Evolutionary conservation across 768 basidiomycete species (phyloP), one percentile per base, ranked within the genome.

Genomic region (Macrolepiota fuliginosa): DNA sequence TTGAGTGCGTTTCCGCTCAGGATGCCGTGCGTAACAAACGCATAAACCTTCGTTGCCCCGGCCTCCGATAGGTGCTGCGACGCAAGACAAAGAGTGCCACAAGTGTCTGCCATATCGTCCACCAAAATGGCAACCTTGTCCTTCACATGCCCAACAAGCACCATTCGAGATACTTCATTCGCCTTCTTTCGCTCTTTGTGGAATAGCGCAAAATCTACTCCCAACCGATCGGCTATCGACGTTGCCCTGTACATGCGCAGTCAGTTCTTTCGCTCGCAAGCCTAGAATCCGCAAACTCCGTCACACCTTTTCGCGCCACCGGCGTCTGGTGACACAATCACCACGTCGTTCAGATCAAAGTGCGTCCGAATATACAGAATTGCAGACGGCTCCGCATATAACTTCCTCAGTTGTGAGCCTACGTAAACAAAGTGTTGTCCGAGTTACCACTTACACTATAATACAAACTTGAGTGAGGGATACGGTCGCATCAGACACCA

Each of bases 131-230:
- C 97, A 46, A 87, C 83, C 78, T 98, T 95, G 71, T 89, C 94
- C 71, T 85, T 87, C 64, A 96, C 95, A 69, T 94, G 88, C 1
- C 97, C 97, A 49, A 99, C 96, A 55, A 99, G 86, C 59, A 95
- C 85, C 94, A 96, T 95, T 59, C 94, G 87, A 63, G 93, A 94
- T 6, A 96, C 93, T 64, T 94, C 90, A 74, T 96, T 96, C 32
- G 93, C 93, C 77, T 93, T 95, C 80, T 96, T 95, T 63, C 96
- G 91, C 81, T 99, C 97, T 72, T 98, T 96, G 86, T 99, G 97
- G 82, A 98, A 98, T 58, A 99, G 80, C 25, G 97, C 97, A 78
- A 99, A 98, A 70, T 98, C 96, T 61, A 98, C 92, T 55, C 94
- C 94, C 62, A 98, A 83, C 51, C 92, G 87, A 74, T 98, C 96